These are phyloP conservation scores for Cytospora schulzeri DNA, from an alignment of 2,329 filamentous ascomycete genomes.

Conservation along the genomic window DNA sequence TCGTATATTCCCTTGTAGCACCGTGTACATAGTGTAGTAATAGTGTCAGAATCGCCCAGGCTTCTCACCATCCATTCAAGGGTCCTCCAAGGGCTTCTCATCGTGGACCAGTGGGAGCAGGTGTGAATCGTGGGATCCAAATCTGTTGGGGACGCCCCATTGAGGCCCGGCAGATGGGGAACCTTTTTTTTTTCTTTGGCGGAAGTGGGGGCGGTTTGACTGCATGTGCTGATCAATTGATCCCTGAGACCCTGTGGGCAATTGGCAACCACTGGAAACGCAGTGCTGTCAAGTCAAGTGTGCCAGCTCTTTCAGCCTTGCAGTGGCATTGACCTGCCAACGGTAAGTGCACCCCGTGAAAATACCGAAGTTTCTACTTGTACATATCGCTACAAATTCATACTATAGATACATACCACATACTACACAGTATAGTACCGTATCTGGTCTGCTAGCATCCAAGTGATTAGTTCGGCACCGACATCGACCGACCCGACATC, in stretches of 20 bases:
- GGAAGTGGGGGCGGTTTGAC: not conserved
- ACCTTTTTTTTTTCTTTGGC: not conserved
- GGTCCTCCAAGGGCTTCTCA: constrained; percentile 6
- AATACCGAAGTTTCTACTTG: not conserved
- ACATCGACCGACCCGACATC: not conserved
- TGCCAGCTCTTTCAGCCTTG: not conserved
- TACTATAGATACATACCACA: not conserved
- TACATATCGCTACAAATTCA: not conserved
- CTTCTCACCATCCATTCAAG: constrained; percentile 2
- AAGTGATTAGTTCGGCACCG: too few species aligned
- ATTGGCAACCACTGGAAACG: not conserved
- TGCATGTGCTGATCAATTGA: not conserved
- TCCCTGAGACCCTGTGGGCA: not conserved
- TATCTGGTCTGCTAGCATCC: not conserved
- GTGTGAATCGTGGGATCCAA: constrained; percentile 9
- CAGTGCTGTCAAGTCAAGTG: not conserved
- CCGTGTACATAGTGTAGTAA: too few species aligned
- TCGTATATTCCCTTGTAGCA: not conserved
- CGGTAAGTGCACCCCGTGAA: not conserved
- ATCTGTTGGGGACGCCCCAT: constrained; percentile 28
- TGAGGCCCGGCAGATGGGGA: constrained; percentile 18
- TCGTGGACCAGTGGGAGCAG: not conserved
- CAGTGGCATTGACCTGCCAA: not conserved
- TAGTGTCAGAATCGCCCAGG: constrained; percentile 5
- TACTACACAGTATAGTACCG: too few species aligned